These are phyloP conservation scores for Pichia phayaonensis DNA, from an alignment of 805 yeast species.

Conservation along the genomic window DNA sequence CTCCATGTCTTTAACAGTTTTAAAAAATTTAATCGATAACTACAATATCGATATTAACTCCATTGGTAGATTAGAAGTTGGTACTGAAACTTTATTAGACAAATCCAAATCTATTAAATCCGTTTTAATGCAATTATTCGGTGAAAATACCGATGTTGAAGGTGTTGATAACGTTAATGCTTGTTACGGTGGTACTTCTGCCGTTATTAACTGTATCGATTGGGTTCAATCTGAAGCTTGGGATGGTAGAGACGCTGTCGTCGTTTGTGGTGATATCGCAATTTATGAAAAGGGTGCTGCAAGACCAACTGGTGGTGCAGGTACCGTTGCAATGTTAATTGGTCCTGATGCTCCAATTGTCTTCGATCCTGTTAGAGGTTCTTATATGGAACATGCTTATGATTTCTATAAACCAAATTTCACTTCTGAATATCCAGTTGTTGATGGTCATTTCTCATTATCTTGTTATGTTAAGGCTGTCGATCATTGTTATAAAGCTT, in stretches of 20 bases:
- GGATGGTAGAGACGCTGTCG: slow-evolving; percentile 98
- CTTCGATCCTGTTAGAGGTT: slow-evolving; percentile 81
- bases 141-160: slow-evolving; percentile 83
- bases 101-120: slow-evolving; percentile 96
- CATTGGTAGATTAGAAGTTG: slow-evolving; percentile 95
- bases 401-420: slow-evolving; percentile 98
- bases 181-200: slow-evolving; percentile 97
- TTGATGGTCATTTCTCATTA: slow-evolving; percentile 94
- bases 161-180: slow-evolving; percentile 96
- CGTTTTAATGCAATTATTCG: slow-evolving; percentile 88
- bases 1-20: slow-evolving; percentile 87
- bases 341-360: slow-evolving; percentile 98
- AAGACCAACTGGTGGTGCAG: slow-evolving; percentile 99
- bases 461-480: slow-evolving; percentile 90
- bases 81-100: slow-evolving; percentile 94
- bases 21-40: slow-evolving; percentile 67
- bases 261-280: slow-evolving; percentile 97
- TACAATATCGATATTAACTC: slow-evolving; percentile 72
- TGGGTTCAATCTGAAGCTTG: slow-evolving; percentile 95
- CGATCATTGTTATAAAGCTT: slow-evolving; percentile 76
- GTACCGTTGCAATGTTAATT: slow-evolving; percentile 86
- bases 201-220: slow-evolving; percentile 86
- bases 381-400: slow-evolving; percentile 93
- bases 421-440: slow-evolving; percentile 92
- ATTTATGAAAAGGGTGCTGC: slow-evolving; percentile 96